Percentiles rank a stretch among this genome's conserved stretches.
Conservation (phyloP, 1,284 basidiomycete species). For the Meripilus lineatus region DNA sequence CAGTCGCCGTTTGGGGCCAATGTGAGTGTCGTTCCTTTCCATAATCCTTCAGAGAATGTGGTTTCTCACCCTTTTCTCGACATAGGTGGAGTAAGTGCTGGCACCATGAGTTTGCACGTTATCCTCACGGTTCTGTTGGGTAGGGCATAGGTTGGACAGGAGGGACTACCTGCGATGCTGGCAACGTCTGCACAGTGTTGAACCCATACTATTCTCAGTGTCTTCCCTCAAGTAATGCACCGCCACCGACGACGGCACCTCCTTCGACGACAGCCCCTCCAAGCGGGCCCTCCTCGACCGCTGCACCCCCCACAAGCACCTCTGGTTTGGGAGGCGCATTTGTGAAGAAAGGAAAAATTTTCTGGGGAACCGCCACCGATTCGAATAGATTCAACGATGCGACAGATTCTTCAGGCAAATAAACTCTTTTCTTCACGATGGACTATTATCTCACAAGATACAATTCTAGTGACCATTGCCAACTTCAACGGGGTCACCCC, state of each 20-base stretch:
- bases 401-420: conserved; percentile 16
- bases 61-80: no score
- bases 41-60: no score
- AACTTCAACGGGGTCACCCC: conserved; percentile 33
- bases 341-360: conserved; percentile 24
- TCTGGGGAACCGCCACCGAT: conserved; percentile 24
- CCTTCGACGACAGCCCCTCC: conserved; percentile 10
- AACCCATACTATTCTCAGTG: conserved; percentile 23
- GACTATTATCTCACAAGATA: background rate
- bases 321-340: conserved; percentile 20
- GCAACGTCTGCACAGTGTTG: conserved; percentile 18
- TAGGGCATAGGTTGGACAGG: conserved; percentile 26
- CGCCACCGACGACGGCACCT: conserved; percentile 9
- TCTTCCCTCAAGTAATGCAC: conserved; percentile 13
- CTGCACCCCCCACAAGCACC: conserved; percentile 11
- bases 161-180: conserved; percentile 24
- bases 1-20: conserved; percentile 23
- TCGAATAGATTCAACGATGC: conserved; percentile 25
- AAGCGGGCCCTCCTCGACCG: conserved; percentile 4
- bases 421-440: background rate
- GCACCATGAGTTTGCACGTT: no score
- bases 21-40: conserved; percentile 11
- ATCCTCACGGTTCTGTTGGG: no score
- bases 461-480: conserved; percentile 19
- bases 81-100: conserved; percentile 6